Conservation (phyloP, 1,139 yeast genomes). For the Protomyces lactucae-debilis region DNA sequence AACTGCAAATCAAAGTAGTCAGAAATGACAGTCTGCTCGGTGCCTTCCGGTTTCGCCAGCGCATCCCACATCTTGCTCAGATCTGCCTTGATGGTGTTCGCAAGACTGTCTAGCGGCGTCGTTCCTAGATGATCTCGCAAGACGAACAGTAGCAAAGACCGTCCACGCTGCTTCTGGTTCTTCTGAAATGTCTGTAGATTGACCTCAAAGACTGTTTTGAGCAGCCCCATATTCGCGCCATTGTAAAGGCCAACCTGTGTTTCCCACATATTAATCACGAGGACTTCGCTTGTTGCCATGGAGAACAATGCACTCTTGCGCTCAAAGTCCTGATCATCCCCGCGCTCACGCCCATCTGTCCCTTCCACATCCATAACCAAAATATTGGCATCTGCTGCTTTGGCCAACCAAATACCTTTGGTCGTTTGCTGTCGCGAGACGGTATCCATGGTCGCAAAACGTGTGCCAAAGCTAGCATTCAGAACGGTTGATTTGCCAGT, state of each 20-base stretch:
- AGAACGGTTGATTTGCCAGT: constrained; percentile 92
- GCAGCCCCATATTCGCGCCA: constrained; percentile 93
- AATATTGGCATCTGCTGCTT: constrained; percentile 40
- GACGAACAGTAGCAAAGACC: constrained; percentile 68
- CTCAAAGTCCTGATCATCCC: constrained; percentile 97
- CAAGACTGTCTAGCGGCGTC: constrained; percentile 72
- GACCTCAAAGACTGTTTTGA: constrained; percentile 94
- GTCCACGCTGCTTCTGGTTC: constrained; percentile 27
- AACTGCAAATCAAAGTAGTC: constrained; percentile 86
- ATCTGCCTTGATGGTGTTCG: constrained; percentile 64
- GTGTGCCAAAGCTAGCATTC: constrained; percentile 77
- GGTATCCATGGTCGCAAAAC: constrained; percentile 92
- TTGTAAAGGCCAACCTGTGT: constrained; percentile 94
- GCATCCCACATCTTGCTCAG: constrained; percentile 71
- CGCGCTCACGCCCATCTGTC: constrained; percentile 95
- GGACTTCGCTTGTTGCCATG: constrained; percentile 79
- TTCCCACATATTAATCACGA: constrained; percentile 94
- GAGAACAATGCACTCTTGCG: constrained; percentile 95
- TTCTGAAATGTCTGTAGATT: constrained; percentile 70
- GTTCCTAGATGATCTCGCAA: constrained; percentile 87
- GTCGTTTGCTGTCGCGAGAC: constrained; percentile 77
- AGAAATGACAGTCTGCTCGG: constrained; percentile 51
- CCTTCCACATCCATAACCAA: constrained; percentile 96
- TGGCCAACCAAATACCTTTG: constrained; percentile 52
- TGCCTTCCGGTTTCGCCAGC: constrained; percentile 49